These are phyloP conservation scores for Gossypium schwendimanii DNA, from an alignment of 441 rosid genomes.

Conservation along the genomic window DNA sequence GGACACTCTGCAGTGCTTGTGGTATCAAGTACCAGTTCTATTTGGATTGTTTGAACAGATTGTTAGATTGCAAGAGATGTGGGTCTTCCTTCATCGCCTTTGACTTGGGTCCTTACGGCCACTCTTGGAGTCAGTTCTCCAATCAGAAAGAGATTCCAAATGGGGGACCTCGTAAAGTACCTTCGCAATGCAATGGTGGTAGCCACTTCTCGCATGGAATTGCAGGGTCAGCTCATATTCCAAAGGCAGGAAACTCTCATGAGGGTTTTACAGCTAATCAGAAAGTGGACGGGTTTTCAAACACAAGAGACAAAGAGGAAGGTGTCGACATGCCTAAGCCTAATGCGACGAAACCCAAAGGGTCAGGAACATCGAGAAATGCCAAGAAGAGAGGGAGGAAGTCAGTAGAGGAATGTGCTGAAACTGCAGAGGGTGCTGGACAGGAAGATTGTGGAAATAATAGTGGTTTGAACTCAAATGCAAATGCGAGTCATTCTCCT, in stretches of 20 bases:
- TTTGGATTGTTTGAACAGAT: slow-evolving; percentile 21
- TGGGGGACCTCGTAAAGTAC: slow-evolving; percentile 25
- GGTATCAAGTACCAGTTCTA: slow-evolving; percentile 32
- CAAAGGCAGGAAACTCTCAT: slow-evolving; percentile 11
- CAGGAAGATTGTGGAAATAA: slow-evolving; percentile 16
- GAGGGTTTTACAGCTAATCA: slow-evolving; percentile 16
- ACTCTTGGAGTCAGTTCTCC: slow-evolving; percentile 20
- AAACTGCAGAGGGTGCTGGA: not conserved
- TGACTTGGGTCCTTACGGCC: slow-evolving; percentile 29
- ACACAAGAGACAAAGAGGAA: slow-evolving; percentile 19
- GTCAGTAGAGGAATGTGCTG: slow-evolving; percentile 13
- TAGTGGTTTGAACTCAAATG: slow-evolving; percentile 11
- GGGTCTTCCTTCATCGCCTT: slow-evolving; percentile 28
- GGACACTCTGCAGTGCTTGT: slow-evolving; percentile 48
- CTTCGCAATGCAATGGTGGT: slow-evolving; percentile 24
- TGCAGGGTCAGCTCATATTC: slow-evolving; percentile 8
- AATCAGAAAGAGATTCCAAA: slow-evolving; percentile 28
- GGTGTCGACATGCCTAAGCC: slow-evolving; percentile 20
- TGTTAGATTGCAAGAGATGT: slow-evolving; percentile 40
- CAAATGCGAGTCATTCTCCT: slow-evolving; percentile 12
- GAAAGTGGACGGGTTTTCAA: slow-evolving; percentile 13
- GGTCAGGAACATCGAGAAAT: slow-evolving; percentile 17
- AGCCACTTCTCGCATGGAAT: slow-evolving; percentile 8
- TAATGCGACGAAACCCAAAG: slow-evolving; percentile 20
- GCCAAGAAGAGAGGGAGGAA: slow-evolving; percentile 19